Percentiles rank a stretch among this genome's conserved stretches.
Conservation (phyloP, 108 stramenopile species). For the Skeletonema potamos region DNA sequence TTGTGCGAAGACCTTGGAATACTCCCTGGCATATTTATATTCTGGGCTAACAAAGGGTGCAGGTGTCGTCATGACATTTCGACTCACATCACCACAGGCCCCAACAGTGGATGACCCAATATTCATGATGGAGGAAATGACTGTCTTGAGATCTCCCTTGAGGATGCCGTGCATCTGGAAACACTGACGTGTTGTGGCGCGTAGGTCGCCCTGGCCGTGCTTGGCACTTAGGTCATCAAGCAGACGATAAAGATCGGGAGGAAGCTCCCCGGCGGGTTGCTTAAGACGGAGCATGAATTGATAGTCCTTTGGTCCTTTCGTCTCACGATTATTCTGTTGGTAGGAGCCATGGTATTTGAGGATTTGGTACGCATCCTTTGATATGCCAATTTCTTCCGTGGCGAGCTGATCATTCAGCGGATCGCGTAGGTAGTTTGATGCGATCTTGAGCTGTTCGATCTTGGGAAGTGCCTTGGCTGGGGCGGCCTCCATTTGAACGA, state of each 20-base stretch:
- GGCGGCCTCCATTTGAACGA: constrained; percentile 69
- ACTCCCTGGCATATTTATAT: constrained; percentile 83
- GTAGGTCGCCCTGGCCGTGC: constrained; percentile 93
- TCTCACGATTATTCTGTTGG: constrained; percentile 95
- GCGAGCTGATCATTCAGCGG: constrained; percentile 72
- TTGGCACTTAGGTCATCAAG: constrained; percentile 88
- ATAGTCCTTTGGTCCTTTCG: constrained; percentile 84
- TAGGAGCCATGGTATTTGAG: constrained; percentile 99
- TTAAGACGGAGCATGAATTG: constrained; percentile 99
- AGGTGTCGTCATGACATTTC: constrained; percentile 96
- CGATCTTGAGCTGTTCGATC: constrained; percentile 74
- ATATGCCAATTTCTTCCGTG: constrained; percentile 80
- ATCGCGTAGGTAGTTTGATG: constrained; percentile 64
- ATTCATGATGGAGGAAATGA: constrained; percentile 95
- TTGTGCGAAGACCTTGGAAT: constrained; percentile 90
- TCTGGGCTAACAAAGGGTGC: constrained; percentile 81
- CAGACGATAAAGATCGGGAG: constrained; percentile 89
- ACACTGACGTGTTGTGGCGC: constrained; percentile 97
- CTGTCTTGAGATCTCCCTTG: constrained; percentile 94
- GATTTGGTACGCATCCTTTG: constrained; percentile 90
- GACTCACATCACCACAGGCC: constrained; percentile 97
- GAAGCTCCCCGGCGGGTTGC: constrained; percentile 95
- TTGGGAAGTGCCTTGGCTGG: constrained; percentile 74
- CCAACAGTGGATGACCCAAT: constrained; percentile 95
- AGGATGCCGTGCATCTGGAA: constrained; percentile 98